phyloP scores from a whole-genome alignment of 2,329 filamentous ascomycete species.

The Drechslerella dactyloides region DNA sequence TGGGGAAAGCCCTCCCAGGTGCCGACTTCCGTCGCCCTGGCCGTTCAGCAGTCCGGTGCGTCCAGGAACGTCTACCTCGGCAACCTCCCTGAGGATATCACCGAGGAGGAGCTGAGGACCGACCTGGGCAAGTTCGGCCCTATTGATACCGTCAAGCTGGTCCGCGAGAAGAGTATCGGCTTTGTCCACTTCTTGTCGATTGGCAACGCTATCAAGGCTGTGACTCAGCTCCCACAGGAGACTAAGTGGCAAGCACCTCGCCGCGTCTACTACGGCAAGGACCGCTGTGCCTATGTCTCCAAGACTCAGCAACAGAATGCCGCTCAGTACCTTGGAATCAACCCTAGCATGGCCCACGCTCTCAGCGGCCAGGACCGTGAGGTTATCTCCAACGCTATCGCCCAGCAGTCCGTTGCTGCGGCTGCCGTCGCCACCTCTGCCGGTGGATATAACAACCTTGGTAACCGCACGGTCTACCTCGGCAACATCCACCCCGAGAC shows the following conservation, averaged over 20 bases:
- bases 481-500: constrained; percentile 99
- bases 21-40: constrained; percentile 93
- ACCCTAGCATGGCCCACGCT: constrained; percentile 94
- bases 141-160: constrained; percentile 96
- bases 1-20: constrained; percentile 99
- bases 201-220: constrained; percentile 96
- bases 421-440: constrained; percentile 95
- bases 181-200: constrained; percentile 98
- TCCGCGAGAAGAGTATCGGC: constrained; percentile 95
- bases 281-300: constrained; percentile 96
- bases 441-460: constrained; percentile 94
- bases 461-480: constrained; percentile 95
- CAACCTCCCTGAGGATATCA: constrained; percentile 86
- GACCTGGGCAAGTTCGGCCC: constrained; percentile 95
- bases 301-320: constrained; percentile 99
- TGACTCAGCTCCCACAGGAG: constrained; percentile 93
- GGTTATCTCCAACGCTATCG: constrained; percentile 92
- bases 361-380: constrained; percentile 95
- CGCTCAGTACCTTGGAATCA: constrained; percentile 95
- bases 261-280: constrained; percentile 98
- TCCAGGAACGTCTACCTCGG: constrained; percentile 97
- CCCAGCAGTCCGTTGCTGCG: constrained; percentile 95
- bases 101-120: constrained; percentile 89
- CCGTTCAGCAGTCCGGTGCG: constrained; percentile 94
- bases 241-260: constrained; percentile 94